Conservation (phyloP, 2,329 filamentous ascomycete genomes). For the Cercospora sp. region DNA sequence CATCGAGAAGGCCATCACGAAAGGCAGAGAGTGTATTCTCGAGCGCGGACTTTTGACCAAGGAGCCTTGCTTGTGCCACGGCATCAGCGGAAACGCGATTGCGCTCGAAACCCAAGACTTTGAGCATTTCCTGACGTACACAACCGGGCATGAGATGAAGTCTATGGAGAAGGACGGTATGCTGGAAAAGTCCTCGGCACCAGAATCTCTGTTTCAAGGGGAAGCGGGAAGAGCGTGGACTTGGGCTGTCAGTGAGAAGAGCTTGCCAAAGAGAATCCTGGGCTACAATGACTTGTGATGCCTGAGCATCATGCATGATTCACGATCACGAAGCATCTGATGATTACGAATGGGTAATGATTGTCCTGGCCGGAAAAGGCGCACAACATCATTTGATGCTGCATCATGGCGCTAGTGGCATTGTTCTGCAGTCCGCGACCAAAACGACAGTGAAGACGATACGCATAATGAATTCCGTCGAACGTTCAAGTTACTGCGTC, state of each 20-base stretch:
- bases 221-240: constrained; percentile 47
- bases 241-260: constrained; percentile 48
- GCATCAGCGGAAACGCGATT: constrained; percentile 65
- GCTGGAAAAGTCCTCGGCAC: constrained; percentile 54
- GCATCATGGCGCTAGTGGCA: background rate
- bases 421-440: background rate
- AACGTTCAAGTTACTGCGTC: background rate
- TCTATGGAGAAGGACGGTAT: constrained; percentile 55
- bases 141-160: constrained; percentile 58
- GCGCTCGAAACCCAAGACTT: constrained; percentile 52
- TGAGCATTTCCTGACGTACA: constrained; percentile 61
- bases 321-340: constrained; percentile 1
- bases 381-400: background rate
- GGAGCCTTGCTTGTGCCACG: constrained; percentile 65
- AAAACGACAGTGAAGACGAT: constrained; percentile 1
- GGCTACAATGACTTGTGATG: constrained; percentile 54
- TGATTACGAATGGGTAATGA: background rate
- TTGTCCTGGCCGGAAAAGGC: background rate
- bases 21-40: constrained; percentile 57
- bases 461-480: constrained; percentile 1
- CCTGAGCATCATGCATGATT: background rate
- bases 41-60: constrained; percentile 62
- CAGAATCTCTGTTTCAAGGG: constrained; percentile 52
- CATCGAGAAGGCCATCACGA: constrained; percentile 56
- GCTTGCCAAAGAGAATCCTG: constrained; percentile 49